A percentile compares a stretch with the other conserved stretches of the same genome.
phyloP scores from a whole-genome alignment of 1,284 basidiomycete species.

The Gomphus bonarii region DNA sequence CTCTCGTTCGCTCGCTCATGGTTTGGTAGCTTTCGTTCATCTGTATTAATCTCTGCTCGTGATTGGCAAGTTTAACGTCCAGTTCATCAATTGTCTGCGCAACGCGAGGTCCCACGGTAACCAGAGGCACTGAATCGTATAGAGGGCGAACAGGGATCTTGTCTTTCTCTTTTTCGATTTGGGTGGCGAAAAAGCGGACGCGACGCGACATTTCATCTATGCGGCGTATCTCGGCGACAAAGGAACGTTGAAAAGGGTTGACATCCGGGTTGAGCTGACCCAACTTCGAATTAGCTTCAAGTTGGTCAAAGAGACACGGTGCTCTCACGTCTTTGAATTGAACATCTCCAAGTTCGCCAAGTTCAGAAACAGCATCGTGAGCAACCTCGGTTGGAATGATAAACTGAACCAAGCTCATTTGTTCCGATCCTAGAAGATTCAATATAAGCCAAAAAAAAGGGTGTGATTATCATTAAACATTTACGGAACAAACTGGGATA shows the following conservation, averaged over 20 bases:
- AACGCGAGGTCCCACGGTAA: slow-evolving; percentile 81
- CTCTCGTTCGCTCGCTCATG: slow-evolving; percentile 77
- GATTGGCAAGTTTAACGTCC: slow-evolving; percentile 78
- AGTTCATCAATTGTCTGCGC: slow-evolving; percentile 93
- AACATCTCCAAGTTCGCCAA: slow-evolving; percentile 91
- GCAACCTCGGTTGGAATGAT: slow-evolving; percentile 97
- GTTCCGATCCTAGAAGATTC: slow-evolving; percentile 65
- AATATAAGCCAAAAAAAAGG: neutral
- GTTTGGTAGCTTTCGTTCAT: slow-evolving; percentile 95
- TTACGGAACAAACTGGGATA: slow-evolving; percentile 81
- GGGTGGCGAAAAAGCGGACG: slow-evolving; percentile 80
- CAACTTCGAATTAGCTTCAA: slow-evolving; percentile 6
- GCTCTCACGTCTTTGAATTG: slow-evolving; percentile 91
- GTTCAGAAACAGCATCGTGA: slow-evolving; percentile 91
- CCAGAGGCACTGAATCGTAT: slow-evolving; percentile 71
- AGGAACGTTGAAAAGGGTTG: slow-evolving; percentile 97
- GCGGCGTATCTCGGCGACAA: slow-evolving; percentile 90
- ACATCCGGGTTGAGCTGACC: slow-evolving; percentile 84
- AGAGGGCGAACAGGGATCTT: slow-evolving; percentile 74
- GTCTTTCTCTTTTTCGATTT: slow-evolving; percentile 82
- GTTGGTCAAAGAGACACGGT: slow-evolving; percentile 3
- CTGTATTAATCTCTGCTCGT: slow-evolving; percentile 77
- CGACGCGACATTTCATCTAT: slow-evolving; percentile 95
- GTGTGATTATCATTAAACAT: slow-evolving; percentile 20
- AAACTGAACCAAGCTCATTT: slow-evolving; percentile 97